These are phyloP conservation scores for Plasmodium malariae DNA, from an alignment of 169 alveolate species.

Conservation along the genomic window DNA sequence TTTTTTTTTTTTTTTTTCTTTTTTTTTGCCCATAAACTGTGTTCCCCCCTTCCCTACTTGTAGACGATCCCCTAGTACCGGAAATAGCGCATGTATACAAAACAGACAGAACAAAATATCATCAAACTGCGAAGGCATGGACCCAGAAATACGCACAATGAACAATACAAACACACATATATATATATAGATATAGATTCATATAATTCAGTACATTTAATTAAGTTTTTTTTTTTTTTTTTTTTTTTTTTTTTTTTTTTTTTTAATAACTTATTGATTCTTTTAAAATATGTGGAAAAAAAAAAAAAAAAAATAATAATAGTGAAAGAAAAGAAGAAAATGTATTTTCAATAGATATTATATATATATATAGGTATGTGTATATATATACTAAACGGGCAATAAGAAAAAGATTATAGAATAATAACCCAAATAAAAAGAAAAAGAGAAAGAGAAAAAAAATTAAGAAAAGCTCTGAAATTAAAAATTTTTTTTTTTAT, in stretches of 20 bases:
- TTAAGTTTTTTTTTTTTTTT: conserved; percentile 33
- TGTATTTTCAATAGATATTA: background rate
- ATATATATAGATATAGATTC: no score
- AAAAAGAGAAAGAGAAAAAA: conserved; percentile 21
- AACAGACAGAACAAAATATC: conserved; percentile 95
- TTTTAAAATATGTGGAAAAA: conserved; percentile 20
- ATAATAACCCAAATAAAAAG: conserved; percentile 7
- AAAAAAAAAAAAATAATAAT: conserved; percentile 31
- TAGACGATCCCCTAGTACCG: conserved; percentile 99
- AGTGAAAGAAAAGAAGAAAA: background rate
- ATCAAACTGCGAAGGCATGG: conserved; percentile 99
- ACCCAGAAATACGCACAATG: conserved; percentile 97
- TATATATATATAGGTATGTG: conserved; percentile 12
- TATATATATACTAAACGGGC: background rate
- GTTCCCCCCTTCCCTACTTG: background rate
- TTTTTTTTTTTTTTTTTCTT: background rate
- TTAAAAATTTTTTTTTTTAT: conserved; percentile 14
- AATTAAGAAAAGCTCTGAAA: background rate
- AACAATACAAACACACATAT: no score
- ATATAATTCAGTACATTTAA: conserved; percentile 33
- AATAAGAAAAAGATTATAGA: conserved; percentile 2
- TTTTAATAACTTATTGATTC: conserved; percentile 25
- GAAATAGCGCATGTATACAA: conserved; percentile 98
- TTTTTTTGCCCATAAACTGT: background rate
- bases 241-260: conserved; percentile 36